Percentiles rank a stretch among this genome's conserved stretches.
Conservation (phyloP, 2,329 filamentous ascomycete species). For the Trichophyton verrucosum region DNA sequence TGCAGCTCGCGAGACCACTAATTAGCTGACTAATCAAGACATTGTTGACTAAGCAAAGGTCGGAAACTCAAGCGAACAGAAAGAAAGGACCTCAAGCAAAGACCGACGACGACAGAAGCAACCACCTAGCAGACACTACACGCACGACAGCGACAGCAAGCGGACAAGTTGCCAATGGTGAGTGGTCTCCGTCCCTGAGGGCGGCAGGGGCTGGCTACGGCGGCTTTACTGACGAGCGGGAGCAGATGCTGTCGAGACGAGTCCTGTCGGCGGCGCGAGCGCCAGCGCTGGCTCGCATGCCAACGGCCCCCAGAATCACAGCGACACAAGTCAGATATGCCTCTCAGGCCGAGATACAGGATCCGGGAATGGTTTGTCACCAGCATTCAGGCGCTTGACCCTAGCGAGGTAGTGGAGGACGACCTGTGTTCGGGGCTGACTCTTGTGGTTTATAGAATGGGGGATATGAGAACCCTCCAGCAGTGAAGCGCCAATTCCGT, state of each 20-base stretch:
- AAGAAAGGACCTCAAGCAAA: neutral
- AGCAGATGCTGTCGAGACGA: slow-evolving; percentile 35
- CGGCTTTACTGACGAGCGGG: neutral
- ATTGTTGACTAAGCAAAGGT: slow-evolving; percentile 8
- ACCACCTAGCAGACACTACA: neutral
- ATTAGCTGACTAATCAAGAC: too few species aligned
- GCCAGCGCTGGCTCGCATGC: slow-evolving; percentile 25
- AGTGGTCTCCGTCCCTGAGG: neutral
- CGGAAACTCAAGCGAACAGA: neutral
- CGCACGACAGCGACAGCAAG: neutral
- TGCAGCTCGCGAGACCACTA: slow-evolving; percentile 18
- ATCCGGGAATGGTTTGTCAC: slow-evolving; percentile 32
- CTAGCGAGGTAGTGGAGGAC: neutral
- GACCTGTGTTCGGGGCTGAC: neutral
- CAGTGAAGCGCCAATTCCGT: slow-evolving; percentile 77
- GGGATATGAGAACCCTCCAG: slow-evolving; percentile 38
- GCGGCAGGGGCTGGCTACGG: neutral
- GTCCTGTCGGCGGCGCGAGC: slow-evolving; percentile 30
- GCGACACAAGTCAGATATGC: slow-evolving; percentile 30
- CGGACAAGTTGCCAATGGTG: neutral
- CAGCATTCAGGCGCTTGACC: neutral
- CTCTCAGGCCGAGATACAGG: slow-evolving; percentile 28
- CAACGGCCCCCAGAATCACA: slow-evolving; percentile 14
- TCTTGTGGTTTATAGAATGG: slow-evolving; percentile 27
- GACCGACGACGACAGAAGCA: neutral